These are phyloP conservation scores for Populus deltoides DNA, from an alignment of 345 rosid genomes.

Conservation along the genomic window DNA sequence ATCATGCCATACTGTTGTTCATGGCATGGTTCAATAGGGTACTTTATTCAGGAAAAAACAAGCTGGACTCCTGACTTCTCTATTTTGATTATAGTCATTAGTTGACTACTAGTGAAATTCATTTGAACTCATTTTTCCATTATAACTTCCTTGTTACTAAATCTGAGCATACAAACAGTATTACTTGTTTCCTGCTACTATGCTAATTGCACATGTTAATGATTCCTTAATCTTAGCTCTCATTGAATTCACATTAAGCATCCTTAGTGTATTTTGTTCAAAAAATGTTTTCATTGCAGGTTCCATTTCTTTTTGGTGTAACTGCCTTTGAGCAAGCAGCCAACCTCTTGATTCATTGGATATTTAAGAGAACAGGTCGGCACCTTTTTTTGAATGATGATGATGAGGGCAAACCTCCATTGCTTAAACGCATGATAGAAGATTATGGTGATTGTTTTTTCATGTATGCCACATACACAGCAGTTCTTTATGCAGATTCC, in stretches of 20 bases:
- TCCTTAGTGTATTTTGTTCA: background rate
- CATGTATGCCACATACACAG: slow-evolving; percentile 50
- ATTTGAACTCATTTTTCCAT: background rate
- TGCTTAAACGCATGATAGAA: slow-evolving; percentile 74
- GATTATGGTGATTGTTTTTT: slow-evolving; percentile 58
- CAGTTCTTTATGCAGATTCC: background rate
- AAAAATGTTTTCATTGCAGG: slow-evolving; percentile 45
- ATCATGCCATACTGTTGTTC: no score
- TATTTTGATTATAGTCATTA: no score
- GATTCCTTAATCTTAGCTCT: background rate
- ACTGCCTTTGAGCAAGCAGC: slow-evolving; percentile 87
- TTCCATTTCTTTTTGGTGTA: slow-evolving; percentile 95
- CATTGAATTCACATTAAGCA: background rate
- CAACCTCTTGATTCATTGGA: slow-evolving; percentile 77
- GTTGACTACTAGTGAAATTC: background rate
- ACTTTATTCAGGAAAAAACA: no score
- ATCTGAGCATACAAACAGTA: background rate
- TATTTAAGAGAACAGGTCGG: slow-evolving; percentile 88
- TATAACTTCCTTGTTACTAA: background rate
- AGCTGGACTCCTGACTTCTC: no score
- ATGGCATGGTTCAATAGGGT: no score
- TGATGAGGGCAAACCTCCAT: slow-evolving; percentile 79
- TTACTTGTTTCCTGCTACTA: background rate
- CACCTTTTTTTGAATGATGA: slow-evolving; percentile 90
- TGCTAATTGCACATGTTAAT: background rate